These are phyloP conservation scores for Aaosphaeria pasadenensis DNA, from an alignment of 2,329 filamentous ascomycete species.

Conservation along the genomic window DNA sequence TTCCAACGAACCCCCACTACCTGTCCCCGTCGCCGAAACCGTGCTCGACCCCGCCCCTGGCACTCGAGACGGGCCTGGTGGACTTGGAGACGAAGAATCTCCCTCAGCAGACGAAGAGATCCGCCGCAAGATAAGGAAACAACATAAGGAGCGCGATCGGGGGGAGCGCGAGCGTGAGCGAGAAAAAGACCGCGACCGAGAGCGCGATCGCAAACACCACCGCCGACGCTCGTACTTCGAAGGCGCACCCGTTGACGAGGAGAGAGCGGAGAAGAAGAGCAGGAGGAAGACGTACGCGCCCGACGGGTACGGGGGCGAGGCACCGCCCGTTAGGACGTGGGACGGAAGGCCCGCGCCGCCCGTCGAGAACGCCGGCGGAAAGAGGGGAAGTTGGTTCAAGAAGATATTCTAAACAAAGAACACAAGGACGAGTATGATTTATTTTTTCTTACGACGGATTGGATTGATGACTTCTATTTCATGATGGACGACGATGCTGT, in stretches of 20 bases:
- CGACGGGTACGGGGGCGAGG: constrained; percentile 23
- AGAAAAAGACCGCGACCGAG: constrained; percentile 6
- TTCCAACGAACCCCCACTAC: constrained; percentile 45
- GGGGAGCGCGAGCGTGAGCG: constrained; percentile 18
- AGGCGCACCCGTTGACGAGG: constrained; percentile 3
- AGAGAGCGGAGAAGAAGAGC: constrained; percentile 21
- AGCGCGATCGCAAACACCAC: constrained; percentile 26
- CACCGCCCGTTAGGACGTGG: constrained; percentile 35
- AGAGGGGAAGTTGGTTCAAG: constrained; percentile 47
- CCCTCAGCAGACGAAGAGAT: constrained; percentile 39
- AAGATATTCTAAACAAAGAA: constrained; percentile 29
- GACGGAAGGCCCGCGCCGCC: constrained; percentile 37
- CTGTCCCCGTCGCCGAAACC: constrained; percentile 44
- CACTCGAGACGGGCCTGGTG: constrained; percentile 18
- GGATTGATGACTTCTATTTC: neutral
- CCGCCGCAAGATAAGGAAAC: constrained; percentile 32
- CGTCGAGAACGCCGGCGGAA: constrained; percentile 22
- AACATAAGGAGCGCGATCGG: constrained; percentile 24
- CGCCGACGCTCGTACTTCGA: constrained; percentile 25
- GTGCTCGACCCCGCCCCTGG: constrained; percentile 42
- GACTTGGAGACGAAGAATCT: constrained; percentile 28
- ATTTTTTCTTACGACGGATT: neutral
- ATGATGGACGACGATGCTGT: neutral
- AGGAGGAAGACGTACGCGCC: constrained; percentile 28
- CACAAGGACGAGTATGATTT: neutral